These are phyloP conservation scores for Xylaria sp. DNA, from an alignment of 2,329 filamentous ascomycete genomes.

Conservation along the genomic window DNA sequence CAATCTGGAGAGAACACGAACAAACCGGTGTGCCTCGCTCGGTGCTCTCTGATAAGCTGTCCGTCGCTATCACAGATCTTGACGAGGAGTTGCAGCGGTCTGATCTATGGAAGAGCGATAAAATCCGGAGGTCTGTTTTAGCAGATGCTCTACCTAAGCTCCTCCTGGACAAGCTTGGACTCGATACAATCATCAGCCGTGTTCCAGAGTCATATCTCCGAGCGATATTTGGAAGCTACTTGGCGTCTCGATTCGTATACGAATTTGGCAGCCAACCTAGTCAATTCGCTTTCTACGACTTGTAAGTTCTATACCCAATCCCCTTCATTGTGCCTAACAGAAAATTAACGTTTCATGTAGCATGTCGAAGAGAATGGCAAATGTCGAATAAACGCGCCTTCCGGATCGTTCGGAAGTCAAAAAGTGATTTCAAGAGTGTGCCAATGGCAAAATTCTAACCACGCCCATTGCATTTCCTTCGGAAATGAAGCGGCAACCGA, in stretches of 20 bases:
- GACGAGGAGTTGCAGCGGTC: constrained; percentile 96
- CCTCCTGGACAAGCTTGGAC: constrained; percentile 85
- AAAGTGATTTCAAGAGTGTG: constrained; percentile 21
- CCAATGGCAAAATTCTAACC: background rate
- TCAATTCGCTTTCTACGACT: constrained; percentile 98
- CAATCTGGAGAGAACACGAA: constrained; percentile 95
- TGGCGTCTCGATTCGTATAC: constrained; percentile 96
- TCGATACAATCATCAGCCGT: constrained; percentile 83
- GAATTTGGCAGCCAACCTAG: constrained; percentile 89
- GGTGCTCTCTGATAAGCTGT: constrained; percentile 89
- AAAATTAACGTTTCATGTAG: constrained; percentile 49
- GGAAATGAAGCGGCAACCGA: constrained; percentile 1
- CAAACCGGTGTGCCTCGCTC: constrained; percentile 79
- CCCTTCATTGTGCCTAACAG: background rate
- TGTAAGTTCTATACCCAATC: constrained; percentile 64
- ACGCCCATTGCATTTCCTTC: background rate
- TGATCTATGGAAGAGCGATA: constrained; percentile 84
- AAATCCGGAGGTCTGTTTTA: constrained; percentile 78
- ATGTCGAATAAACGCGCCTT: constrained; percentile 43
- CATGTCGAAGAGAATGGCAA: constrained; percentile 69
- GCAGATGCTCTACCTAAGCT: constrained; percentile 84
- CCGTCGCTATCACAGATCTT: constrained; percentile 90
- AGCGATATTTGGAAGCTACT: constrained; percentile 93
- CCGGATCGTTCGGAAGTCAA: background rate
- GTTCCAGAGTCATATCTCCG: constrained; percentile 92